phyloP scores from a whole-genome alignment of 2,329 filamentous ascomycete species.

The Fusarium agapanthi region DNA sequence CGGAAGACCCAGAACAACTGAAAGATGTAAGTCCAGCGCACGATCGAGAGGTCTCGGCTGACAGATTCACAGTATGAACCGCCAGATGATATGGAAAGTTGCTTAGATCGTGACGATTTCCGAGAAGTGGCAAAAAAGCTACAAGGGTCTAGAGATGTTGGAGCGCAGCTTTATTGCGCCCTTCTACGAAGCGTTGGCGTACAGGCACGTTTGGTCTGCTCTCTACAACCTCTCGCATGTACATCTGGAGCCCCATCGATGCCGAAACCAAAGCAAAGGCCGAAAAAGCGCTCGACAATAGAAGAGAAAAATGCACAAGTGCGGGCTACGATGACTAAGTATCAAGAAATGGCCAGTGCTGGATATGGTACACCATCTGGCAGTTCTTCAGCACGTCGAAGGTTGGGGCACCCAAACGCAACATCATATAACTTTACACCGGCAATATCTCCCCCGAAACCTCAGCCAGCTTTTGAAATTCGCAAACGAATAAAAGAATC shows the following conservation, averaged over 20 bases:
- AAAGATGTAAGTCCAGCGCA: slow-evolving; percentile 57
- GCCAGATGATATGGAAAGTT: slow-evolving; percentile 71
- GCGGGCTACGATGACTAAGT: slow-evolving; percentile 52
- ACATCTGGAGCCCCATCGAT: slow-evolving; percentile 61
- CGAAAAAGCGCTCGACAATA: slow-evolving; percentile 43
- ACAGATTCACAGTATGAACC: slow-evolving; percentile 59
- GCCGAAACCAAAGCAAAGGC: slow-evolving; percentile 48
- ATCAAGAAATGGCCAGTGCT: slow-evolving; percentile 46
- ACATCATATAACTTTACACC: slow-evolving; percentile 61
- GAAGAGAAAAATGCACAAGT: slow-evolving; percentile 48
- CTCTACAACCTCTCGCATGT: slow-evolving; percentile 83
- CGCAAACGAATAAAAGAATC: slow-evolving; percentile 70
- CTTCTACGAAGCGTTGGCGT: slow-evolving; percentile 85
- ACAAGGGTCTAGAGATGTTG: slow-evolving; percentile 86
- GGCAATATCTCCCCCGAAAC: slow-evolving; percentile 49
- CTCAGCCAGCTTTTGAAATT: slow-evolving; percentile 45
- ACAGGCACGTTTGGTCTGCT: slow-evolving; percentile 85
- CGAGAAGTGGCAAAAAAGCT: slow-evolving; percentile 72
- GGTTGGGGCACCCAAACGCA: slow-evolving; percentile 64
- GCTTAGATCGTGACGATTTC: slow-evolving; percentile 78
- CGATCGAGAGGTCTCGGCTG: slow-evolving; percentile 14
- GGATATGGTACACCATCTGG: slow-evolving; percentile 43
- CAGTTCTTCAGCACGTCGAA: slow-evolving; percentile 53
- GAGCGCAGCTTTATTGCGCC: slow-evolving; percentile 90
- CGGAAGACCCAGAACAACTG: slow-evolving; percentile 69